These are phyloP conservation scores for Salvia miltiorrhiza DNA, from an alignment of 257 asterid genomes.

Conservation along the genomic window DNA sequence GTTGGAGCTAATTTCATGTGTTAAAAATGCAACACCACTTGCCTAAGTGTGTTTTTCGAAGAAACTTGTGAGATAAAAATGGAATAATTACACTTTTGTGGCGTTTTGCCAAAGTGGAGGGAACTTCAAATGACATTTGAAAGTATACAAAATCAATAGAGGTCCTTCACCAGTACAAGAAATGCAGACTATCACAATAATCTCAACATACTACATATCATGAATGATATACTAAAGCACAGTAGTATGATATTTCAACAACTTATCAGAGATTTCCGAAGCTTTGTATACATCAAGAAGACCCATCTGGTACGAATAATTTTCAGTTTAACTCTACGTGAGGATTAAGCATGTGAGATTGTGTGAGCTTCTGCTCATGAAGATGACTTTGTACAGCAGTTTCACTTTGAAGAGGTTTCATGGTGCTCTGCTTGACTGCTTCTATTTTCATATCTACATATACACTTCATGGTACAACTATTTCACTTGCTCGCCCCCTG, in stretches of 20 bases:
- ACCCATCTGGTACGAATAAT: not conserved
- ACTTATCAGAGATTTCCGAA: not conserved
- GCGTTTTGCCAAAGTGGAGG: no score
- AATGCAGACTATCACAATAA: not conserved
- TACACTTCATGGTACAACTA: conserved; percentile 3
- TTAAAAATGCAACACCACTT: no score
- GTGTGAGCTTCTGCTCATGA: not conserved
- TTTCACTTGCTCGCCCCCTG: conserved; percentile 47
- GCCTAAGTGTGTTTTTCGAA: no score
- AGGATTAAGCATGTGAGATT: not conserved
- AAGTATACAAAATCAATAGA: no score
- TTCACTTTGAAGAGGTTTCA: not conserved
- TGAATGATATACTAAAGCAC: no score
- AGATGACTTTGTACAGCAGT: conserved; percentile 18
- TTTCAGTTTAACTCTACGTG: not conserved
- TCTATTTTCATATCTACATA: not conserved
- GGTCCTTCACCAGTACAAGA: no score
- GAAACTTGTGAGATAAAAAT: no score
- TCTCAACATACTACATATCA: no score
- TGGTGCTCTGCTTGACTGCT: not conserved
- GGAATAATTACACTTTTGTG: no score
- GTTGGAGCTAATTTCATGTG: no score
- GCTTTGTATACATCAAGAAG: not conserved
- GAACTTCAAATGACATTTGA: no score
- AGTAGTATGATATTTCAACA: not conserved